A percentile compares a stretch with the other conserved stretches of the same genome.
phyloP scores from a whole-genome alignment of 495 filamentous ascomycete species.

The Aspergillus asperescens region DNA sequence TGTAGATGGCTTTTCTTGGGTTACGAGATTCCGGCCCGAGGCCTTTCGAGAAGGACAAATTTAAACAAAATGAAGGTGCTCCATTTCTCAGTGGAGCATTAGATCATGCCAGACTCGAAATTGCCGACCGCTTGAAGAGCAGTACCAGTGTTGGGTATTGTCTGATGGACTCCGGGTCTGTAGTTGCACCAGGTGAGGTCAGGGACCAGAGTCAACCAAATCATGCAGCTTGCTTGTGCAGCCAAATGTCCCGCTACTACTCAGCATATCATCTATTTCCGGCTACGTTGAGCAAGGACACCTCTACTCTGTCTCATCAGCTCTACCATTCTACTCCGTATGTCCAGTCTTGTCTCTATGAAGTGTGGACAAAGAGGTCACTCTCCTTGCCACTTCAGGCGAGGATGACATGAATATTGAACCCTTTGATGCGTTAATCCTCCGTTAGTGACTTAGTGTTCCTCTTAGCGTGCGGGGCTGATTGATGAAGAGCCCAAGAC shows the following conservation, averaged over 20 bases:
- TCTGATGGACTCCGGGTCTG: not conserved
- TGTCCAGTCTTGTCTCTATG: too few relatives aligned
- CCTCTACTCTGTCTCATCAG: not conserved
- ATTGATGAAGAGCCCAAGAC: not conserved
- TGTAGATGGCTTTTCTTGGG: not conserved
- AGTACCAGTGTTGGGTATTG: not conserved
- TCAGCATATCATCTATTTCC: not conserved
- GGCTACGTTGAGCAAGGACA: not conserved
- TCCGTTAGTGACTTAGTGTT: constrained; percentile 3
- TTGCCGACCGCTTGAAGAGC: not conserved
- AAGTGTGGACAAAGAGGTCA: not conserved
- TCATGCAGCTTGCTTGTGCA: not conserved
- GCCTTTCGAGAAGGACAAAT: not conserved
- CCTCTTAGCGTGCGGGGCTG: constrained; percentile 11
- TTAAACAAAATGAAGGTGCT: too few relatives aligned
- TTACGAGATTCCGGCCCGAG: not conserved
- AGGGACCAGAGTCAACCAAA: constrained; percentile 6
- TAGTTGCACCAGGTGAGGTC: not conserved
- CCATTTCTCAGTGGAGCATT: not conserved
- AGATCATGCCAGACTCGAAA: not conserved
- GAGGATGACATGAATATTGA: not conserved
- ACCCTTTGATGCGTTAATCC: not conserved
- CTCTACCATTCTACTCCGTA: too few relatives aligned
- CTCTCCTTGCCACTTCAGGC: constrained; percentile 2
- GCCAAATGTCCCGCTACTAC: not conserved